Evolutionary conservation across 495 filamentous ascomycete species (phyloP), one percentile per base, ranked within the genome.

Genomic region (Cudoniella acicularis): DNA sequence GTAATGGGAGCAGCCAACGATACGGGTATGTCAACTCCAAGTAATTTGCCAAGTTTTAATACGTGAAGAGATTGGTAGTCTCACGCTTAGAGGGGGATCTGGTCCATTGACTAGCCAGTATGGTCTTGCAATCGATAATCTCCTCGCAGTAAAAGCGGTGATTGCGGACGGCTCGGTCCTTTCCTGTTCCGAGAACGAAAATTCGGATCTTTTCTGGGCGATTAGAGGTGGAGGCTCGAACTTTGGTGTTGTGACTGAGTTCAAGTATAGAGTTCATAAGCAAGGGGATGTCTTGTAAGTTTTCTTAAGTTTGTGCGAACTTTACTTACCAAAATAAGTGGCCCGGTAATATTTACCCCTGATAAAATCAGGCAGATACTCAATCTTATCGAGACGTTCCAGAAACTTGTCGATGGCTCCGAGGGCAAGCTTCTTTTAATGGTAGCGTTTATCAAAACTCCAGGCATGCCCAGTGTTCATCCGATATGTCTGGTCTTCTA

Each of bases 221-320:
- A 72, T 85, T 4, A 83, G 83, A 52, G 83, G 81, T 4, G 80
- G 81, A 24, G 56, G 69, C 2, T 75, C 69, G 56, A 83, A 83
- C 63, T 82, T 80, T 58, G 81, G 80, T 0, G 73, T 84, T 18
- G 77, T 83, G 0, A 83, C 82, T 3, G 56, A 64, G 25, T 64
- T 59, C 40, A 59, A 42, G 6, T 64, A 59, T 41, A 36, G 40
- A 21, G 46, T 53, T 10, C 50, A 63, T 41, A 52, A 62, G 18
- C 54, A 62, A 24, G 54, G 46, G 6, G 40, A 46, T 41, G 54
- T 62, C 2, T 62, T 62, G 60, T 57, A 49, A 53, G 51, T 49
- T 6, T 23, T 36, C 13, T 13, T 36, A 36, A n/a, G n/a, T n/a
- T n/a, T n/a, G n/a, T n/a, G n/a, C n/a, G n/a, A n/a, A n/a, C n/a